Evolutionary conservation across 257 asterid genomes (phyloP), one percentile per base, ranked within the genome.

Genomic region (Cynanchum wilfordii): DNA sequence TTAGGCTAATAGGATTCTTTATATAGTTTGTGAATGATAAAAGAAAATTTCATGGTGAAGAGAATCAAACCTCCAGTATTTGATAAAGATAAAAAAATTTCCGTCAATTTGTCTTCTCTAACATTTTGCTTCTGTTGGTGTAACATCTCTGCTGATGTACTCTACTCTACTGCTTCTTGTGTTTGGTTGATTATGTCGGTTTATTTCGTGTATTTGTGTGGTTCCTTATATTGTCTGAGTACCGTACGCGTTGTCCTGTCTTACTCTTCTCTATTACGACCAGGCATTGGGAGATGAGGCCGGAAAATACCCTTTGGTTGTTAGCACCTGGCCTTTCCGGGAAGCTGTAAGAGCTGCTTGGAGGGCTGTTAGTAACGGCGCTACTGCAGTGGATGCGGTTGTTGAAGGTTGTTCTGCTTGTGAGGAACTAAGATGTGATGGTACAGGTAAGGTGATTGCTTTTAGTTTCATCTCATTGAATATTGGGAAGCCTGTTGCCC

Each of bases 331-430:
- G 99, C 97, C 99, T 5, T 94, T 94, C 83, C 24, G 85, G 82
- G 97, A 86, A 83, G 99, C 97, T 25, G 97, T 94, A 77, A 86
- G 95, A 80, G 86, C 97, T 15, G 97, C 97, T 13, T 91, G 99
- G 97, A 82, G 70, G 68, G 73, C 86, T 36, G 89, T 80, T 66
- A 85, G 83, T 45, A 30, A 73, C 19, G 97, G 97, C 45, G 80
- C 81, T 50, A 84, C 97, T 1, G 97, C 99, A 0, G 71, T 91
- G 58, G 97, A 94, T 82, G 93, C 99, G 7, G 93, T 94, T 51
- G 84, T 87, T 62, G 89, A 87, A 81, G 99, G 97, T 60, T 94
- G 97, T 81, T 86, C 97, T 70, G 82, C 97, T 57, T 94, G 99
- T 75, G 97, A 94, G 85, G 84, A 75, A 62, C 83, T 94, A 50